Percentiles rank a stretch among this genome's conserved stretches.
phyloP scores from a whole-genome alignment of 257 asterid genomes.

The Solanum arcanum region DNA sequence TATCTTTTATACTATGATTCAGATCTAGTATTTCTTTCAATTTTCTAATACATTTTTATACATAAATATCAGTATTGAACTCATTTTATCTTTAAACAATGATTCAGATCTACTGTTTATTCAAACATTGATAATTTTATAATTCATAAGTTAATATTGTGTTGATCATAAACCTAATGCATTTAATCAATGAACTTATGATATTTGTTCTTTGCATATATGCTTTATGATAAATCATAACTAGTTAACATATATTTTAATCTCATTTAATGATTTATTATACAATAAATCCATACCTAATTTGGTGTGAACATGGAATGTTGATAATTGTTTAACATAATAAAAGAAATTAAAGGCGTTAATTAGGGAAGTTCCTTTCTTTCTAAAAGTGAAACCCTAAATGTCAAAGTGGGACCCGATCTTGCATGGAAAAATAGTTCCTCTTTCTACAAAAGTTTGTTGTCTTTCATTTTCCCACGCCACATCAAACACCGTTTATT shows the following conservation, averaged over 20 bases:
- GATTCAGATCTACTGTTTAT: not conserved
- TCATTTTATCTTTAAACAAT: not conserved
- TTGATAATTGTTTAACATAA: not conserved
- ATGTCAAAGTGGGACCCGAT: not conserved
- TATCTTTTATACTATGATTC: no score
- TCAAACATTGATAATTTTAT: not conserved
- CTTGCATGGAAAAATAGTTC: not conserved
- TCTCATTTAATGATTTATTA: no score
- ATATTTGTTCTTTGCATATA: no score
- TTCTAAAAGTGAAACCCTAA: not conserved
- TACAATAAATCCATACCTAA: not conserved
- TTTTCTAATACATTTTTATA: no score
- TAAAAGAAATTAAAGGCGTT: not conserved
- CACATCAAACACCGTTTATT: no score
- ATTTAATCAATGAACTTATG: not conserved
- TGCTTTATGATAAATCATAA: not conserved
- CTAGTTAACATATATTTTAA: no score
- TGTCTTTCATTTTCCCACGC: not conserved
- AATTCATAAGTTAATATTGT: not conserved
- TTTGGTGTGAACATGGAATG: not conserved
- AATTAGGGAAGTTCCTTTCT: not conserved
- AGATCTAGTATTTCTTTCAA: no score
- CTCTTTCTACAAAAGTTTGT: no score
- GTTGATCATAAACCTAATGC: not conserved
- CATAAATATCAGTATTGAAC: not conserved